Evolutionary conservation across 441 rosid genomes (phyloP), one percentile per base, ranked within the genome.

Genomic region (Euphorbia celastroides): DNA sequence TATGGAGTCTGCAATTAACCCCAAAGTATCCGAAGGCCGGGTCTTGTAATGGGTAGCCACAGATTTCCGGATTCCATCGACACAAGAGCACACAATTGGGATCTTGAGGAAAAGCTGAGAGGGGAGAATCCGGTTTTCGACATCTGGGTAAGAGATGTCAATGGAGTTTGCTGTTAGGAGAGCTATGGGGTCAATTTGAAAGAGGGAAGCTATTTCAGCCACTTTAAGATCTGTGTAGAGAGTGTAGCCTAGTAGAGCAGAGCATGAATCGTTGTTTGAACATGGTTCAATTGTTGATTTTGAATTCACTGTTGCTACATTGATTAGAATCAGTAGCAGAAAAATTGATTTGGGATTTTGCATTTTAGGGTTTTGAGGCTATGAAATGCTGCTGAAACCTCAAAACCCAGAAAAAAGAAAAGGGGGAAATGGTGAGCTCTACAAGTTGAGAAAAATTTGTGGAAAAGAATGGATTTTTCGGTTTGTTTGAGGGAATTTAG

Each of bases 231-330:
- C 94, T 0, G 93, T 82, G 88, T 90, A 88, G 73, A 93, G 94
- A 0, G 91, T 87, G 86, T 93, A 93, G 38, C 96, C 98, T 60
- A 93, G 89, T 51, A 90, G 70, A 32, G 98, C 88, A 78, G 77
- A 81, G 80, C 98, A 93, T 41, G 90, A 75, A 74, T 87, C 88
- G 22, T 83, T 82, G 74, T 79, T 88, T 5, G 98, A 83, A 73
- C 97, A 93, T 5, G 98, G 94, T 78, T 93, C 97, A 12, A 93
- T 90, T n/a, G 97, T 90, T 19, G 98, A 92, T 78, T 92, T 92
- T 41, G 96, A 59, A 3, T 69, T 64, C 20, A 81, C 87, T 0
- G 57, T 41, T 46, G 69, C 77, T 42, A 74, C 86, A 79, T 70
- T 83, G 79, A 76, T 17, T 55, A 87, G n/a, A 70, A 82, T n/a